These are phyloP conservation scores for Cenchrus fungigraminus DNA, from an alignment of 176 grass and related monocot genomes.

Conservation along the genomic window DNA sequence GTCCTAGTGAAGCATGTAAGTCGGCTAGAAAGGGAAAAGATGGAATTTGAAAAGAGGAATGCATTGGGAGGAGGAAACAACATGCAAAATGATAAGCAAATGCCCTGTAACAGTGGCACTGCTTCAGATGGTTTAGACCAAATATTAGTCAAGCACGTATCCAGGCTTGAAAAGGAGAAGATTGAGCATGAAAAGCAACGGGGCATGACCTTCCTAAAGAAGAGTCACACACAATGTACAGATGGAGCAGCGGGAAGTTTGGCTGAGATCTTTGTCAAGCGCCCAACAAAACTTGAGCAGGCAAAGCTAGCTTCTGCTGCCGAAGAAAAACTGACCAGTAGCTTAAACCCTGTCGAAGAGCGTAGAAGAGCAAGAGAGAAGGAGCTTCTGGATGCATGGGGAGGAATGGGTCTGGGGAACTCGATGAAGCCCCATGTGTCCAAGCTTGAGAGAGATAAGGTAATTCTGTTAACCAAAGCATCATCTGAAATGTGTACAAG, in stretches of 20 bases:
- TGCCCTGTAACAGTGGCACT: neutral
- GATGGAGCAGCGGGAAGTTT: constrained; percentile 40
- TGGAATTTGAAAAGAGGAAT: constrained; percentile 43
- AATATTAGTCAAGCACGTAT: constrained; percentile 64
- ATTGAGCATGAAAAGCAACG: constrained; percentile 27
- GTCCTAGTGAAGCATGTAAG: constrained; percentile 62
- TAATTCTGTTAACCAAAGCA: constrained; percentile 17
- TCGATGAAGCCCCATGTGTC: constrained; percentile 76
- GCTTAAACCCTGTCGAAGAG: constrained; percentile 47
- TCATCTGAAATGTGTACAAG: neutral
- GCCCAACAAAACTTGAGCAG: constrained; percentile 59
- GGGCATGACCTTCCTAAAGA: constrained; percentile 18
- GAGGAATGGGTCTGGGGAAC: constrained; percentile 73
- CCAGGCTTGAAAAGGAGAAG: constrained; percentile 71
- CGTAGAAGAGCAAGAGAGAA: constrained; percentile 67
- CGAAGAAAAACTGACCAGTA: constrained; percentile 31
- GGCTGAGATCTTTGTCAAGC: constrained; percentile 62
- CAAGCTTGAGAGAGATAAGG: constrained; percentile 89
- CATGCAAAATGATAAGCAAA: constrained; percentile 17
- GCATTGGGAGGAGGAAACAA: neutral
- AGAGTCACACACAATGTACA: constrained; percentile 22
- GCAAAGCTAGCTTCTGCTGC: constrained; percentile 48
- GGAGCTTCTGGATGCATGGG: constrained; percentile 79
- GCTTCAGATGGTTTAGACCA: constrained; percentile 59
- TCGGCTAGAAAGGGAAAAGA: constrained; percentile 61